Conservation (phyloP, 2,329 filamentous ascomycete genomes). For the Botryotinia globosa region DNA sequence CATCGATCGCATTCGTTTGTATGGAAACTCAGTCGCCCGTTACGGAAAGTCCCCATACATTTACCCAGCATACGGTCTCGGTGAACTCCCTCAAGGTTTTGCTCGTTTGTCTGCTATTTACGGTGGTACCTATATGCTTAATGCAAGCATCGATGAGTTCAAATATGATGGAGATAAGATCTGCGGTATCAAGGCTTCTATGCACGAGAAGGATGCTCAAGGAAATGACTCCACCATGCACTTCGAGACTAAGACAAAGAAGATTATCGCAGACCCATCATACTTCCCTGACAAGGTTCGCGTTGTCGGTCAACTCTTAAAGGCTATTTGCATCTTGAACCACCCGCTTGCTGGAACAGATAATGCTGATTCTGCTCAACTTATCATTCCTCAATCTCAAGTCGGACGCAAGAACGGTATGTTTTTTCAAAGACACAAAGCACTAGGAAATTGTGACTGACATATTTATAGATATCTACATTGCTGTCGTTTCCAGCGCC, state of each 20-base stretch:
- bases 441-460: constrained; percentile 19
- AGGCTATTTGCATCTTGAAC: constrained; percentile 96
- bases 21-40: constrained; percentile 94
- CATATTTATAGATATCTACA: constrained; percentile 74
- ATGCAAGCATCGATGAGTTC: constrained; percentile 89
- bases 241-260: constrained; percentile 93
- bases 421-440: constrained; percentile 44
- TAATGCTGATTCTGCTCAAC: constrained; percentile 83
- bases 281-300: constrained; percentile 92
- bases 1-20: constrained; percentile 88
- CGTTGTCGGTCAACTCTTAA: constrained; percentile 84
- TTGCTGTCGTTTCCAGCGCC: constrained; percentile 89
- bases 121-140: constrained; percentile 98
- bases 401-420: constrained; percentile 84
- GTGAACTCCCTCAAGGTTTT: constrained; percentile 95
- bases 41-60: constrained; percentile 99
- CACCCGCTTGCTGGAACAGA: constrained; percentile 89
- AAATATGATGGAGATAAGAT: constrained; percentile 81
- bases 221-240: constrained; percentile 70
- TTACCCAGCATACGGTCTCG: constrained; percentile 96
- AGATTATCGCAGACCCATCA: constrained; percentile 92
- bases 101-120: constrained; percentile 97
- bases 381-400: constrained; percentile 98
- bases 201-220: constrained; percentile 70
- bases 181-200: constrained; percentile 95